A percentile compares a stretch with the other conserved stretches of the same genome.
Evolutionary conservation across 2,329 filamentous ascomycete species (phyloP).

Genomic region (Aschersonia sp.): DNA sequence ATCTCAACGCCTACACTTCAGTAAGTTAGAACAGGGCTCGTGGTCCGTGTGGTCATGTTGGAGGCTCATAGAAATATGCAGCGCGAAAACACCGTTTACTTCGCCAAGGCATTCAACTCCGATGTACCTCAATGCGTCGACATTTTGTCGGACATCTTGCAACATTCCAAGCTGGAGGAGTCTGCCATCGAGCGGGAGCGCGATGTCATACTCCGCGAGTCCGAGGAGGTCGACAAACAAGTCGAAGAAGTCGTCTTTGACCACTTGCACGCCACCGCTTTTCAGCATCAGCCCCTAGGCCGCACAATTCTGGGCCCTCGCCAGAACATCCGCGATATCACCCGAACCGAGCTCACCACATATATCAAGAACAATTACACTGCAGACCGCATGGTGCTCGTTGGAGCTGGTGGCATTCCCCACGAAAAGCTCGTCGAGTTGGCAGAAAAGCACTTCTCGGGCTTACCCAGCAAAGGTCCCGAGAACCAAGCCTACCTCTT

Average conservation of each 20-base stretch:
- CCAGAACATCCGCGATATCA: constrained; percentile 96
- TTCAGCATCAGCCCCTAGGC: constrained; percentile 89
- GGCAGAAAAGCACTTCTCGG: constrained; percentile 88
- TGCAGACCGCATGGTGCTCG: constrained; percentile 97
- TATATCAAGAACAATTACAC: constrained; percentile 99
- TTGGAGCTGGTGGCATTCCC: constrained; percentile 85
- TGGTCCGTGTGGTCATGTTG: neutral
- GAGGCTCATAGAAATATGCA: constrained; percentile 21
- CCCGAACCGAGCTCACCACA: constrained; percentile 74
- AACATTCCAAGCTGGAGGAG: constrained; percentile 96
- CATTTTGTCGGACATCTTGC: constrained; percentile 96
- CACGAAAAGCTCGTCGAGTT: constrained; percentile 91
- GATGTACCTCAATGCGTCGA: constrained; percentile 94
- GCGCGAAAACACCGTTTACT: constrained; percentile 99
- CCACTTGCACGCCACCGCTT: constrained; percentile 95
- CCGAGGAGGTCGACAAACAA: constrained; percentile 99
- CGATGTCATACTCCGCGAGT: constrained; percentile 96
- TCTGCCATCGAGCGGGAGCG: constrained; percentile 92
- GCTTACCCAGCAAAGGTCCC: constrained; percentile 61
- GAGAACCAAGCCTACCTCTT: constrained; percentile 60
- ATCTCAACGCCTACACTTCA: constrained; percentile 98
- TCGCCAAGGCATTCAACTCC: constrained; percentile 97
- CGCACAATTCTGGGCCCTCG: constrained; percentile 95
- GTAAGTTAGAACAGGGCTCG: constrained; percentile 38
- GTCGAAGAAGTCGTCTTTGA: constrained; percentile 99